phyloP scores from a whole-genome alignment of 2,329 filamentous ascomycete genomes.

The Septoria petroselini region DNA sequence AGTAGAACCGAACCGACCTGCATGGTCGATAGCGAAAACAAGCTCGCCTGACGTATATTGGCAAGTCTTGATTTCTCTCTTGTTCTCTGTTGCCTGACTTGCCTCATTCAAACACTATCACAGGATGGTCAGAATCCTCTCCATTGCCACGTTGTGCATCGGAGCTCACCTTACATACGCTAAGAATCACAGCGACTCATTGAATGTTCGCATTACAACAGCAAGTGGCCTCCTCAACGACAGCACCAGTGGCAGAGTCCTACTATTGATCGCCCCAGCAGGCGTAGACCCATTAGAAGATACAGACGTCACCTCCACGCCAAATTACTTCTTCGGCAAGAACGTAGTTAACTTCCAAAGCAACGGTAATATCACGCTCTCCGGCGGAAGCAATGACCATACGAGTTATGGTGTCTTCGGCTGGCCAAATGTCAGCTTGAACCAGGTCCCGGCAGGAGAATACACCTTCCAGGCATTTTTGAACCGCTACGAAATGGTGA shows the following conservation, averaged over 20 bases:
- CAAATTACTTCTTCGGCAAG: constrained; percentile 40
- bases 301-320: constrained; percentile 38
- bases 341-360: constrained; percentile 36
- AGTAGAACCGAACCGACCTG: too few species aligned
- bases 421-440: constrained; percentile 37
- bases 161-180: too few species aligned
- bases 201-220: constrained; percentile 32
- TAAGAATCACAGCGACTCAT: neutral
- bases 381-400: constrained; percentile 32
- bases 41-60: too few species aligned
- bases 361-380: constrained; percentile 27
- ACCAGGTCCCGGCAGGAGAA: constrained; percentile 34
- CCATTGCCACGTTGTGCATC: too few species aligned
- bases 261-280: constrained; percentile 38
- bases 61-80: too few species aligned
- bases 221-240: constrained; percentile 32
- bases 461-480: constrained; percentile 41
- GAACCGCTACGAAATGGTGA: constrained; percentile 38
- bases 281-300: constrained; percentile 39
- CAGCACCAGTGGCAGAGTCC: constrained; percentile 36
- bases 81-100: too few species aligned
- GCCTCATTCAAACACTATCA: too few species aligned
- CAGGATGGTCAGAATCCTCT: too few species aligned
- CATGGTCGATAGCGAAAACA: too few species aligned
- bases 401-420: constrained; percentile 37